These are phyloP conservation scores for Aspergillus sp. DNA, from an alignment of 2,329 filamentous ascomycete species.

Conservation along the genomic window DNA sequence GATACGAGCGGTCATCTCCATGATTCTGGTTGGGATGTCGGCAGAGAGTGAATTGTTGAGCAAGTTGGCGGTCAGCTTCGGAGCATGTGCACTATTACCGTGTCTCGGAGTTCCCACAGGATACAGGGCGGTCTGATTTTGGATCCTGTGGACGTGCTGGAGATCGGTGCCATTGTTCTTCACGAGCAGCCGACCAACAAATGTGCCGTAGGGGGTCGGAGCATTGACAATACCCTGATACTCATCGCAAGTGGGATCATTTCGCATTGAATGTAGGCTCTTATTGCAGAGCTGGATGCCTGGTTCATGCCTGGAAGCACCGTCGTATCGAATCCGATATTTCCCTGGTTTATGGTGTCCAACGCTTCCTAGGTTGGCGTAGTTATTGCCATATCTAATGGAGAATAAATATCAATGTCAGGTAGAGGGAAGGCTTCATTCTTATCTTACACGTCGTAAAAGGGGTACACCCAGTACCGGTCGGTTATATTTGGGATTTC, in stretches of 20 bases:
- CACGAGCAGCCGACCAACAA: conserved; percentile 15
- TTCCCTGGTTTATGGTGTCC: conserved; percentile 16
- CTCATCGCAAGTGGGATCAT: conserved; percentile 5
- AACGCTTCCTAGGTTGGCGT: conserved; percentile 24
- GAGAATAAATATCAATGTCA: neutral
- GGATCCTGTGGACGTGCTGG: conserved; percentile 12
- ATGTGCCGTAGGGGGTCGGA: conserved; percentile 19
- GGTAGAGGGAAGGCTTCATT: neutral
- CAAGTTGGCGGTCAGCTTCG: neutral
- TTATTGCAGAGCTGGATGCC: neutral
- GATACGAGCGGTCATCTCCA: neutral
- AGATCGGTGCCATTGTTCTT: conserved; percentile 10
- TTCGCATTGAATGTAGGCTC: neutral
- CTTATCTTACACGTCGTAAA: conserved; percentile 28
- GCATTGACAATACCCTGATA: conserved; percentile 18
- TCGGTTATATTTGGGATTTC: conserved; percentile 22
- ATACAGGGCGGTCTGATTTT: conserved; percentile 11
- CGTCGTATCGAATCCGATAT: conserved; percentile 18
- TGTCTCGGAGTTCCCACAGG: neutral
- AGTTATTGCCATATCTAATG: conserved; percentile 27
- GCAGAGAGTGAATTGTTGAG: neutral
- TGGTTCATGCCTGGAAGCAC: neutral
- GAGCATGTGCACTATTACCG: neutral
- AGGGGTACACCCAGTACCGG: conserved; percentile 26
- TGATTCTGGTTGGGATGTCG: neutral